These are phyloP conservation scores for Avena atlantica DNA, from an alignment of 176 grass and related monocot genomes.

Conservation along the genomic window DNA sequence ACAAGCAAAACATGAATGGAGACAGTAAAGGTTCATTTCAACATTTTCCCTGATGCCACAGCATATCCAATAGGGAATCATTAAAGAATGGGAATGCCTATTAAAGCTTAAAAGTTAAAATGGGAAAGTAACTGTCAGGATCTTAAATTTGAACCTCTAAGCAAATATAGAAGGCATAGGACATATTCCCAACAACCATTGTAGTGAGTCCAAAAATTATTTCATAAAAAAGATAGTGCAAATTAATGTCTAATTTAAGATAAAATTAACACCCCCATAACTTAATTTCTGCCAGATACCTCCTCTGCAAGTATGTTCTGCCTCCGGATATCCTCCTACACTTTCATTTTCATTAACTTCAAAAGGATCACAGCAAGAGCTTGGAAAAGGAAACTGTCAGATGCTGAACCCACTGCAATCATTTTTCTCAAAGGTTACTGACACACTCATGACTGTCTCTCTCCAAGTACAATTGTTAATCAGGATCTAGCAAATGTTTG, in stretches of 20 bases:
- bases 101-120: too few species aligned
- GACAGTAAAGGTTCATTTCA: constrained; percentile 1
- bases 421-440: too few species aligned
- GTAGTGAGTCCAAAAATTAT: neutral
- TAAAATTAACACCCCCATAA: neutral
- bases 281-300: neutral
- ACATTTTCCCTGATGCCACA: constrained; percentile 70
- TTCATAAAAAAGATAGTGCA: neutral
- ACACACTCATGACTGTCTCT: too few species aligned
- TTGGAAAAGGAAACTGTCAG: neutral
- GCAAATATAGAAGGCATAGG: neutral
- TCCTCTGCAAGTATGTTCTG: too few species aligned
- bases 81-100: constrained; percentile 34
- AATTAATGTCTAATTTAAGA: neutral
- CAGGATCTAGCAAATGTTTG: too few species aligned
- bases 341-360: too few species aligned
- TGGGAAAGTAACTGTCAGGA: too few species aligned
- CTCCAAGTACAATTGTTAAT: too few species aligned
- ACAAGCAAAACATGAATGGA: neutral
- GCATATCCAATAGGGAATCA: constrained; percentile 82
- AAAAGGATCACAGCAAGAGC: neutral
- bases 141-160: too few species aligned
- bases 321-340: too few species aligned
- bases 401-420: too few species aligned
- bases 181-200: neutral